Evolutionary conservation across 129 eudicot species (phyloP).

Genomic region (Pittosporum tobira): DNA sequence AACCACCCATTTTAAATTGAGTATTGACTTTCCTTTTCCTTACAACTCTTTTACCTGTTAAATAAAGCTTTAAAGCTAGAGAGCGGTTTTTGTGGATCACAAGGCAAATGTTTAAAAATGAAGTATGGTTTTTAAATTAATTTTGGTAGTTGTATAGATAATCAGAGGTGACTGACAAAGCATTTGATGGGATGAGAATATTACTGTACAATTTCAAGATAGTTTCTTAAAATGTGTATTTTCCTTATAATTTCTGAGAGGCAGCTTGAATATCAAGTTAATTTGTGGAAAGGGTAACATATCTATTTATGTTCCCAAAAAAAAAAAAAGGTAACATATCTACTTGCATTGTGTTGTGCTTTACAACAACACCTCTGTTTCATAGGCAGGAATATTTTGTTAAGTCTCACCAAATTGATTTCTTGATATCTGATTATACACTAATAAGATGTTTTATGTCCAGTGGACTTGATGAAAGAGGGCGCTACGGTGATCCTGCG

Average conservation of each 20-base stretch:
- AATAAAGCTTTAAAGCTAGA: no score
- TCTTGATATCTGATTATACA: neutral
- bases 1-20: no score
- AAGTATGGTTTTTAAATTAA: neutral
- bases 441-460: conserved; percentile 9
- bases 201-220: no score
- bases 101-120: neutral
- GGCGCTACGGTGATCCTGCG: conserved; percentile 44
- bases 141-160: neutral
- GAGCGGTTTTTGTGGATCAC: neutral
- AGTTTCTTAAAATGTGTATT: no score
- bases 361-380: no score
- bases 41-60: no score
- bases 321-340: no score
- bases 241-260: neutral
- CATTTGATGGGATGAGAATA: no score
- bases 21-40: no score
- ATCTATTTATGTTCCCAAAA: no score
- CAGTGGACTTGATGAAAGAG: conserved; percentile 60
- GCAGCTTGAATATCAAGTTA: no score
- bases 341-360: no score
- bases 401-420: neutral
- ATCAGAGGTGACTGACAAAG: neutral
- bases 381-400: neutral
- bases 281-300: neutral